Evolutionary conservation across 495 filamentous ascomycete genomes (phyloP), one percentile per base, ranked within the genome.

Genomic region (Lasiosphaeris hirsuta): DNA sequence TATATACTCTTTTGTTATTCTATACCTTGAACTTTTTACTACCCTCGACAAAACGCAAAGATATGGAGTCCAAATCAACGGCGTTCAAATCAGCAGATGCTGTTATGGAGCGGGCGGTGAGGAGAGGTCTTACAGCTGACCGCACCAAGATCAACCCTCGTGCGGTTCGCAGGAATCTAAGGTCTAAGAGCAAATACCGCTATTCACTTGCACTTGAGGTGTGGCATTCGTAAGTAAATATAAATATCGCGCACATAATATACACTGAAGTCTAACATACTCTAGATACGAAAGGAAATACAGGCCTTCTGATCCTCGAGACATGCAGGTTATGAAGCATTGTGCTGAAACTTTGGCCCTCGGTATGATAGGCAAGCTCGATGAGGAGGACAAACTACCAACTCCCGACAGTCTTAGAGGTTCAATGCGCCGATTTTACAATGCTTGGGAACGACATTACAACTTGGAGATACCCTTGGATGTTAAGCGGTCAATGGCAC

Each of bases 311-410:
- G 23, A 51, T 51, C 47, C 47, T 38, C 30, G 47, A 34, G 47
- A 51, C 37, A 51, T 51, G 23, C 47, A n/a, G 47, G 30, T 51
- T 9, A 51, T 51, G 23, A 51, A 51, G 47, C 47, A 51, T 51
- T 51, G 37, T 37, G 47, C 47, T 34, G 33, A 51, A 51, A 38
- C 47, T 6, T 5, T 51, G 10, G 47, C 30, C 3, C 30, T 30
- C 23, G 23, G 23, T 5, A 30, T 5, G 23, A 30, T 2, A 30
- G 23, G 23, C 5, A 30, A 30, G 23, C 23, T 30, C 23, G 23
- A 30, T 30, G 23, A 30, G 5, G 23, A 30, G 23, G 23, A 30
- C 23, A 5, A 30, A 30, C 23, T 30, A 30, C 23, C 5, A 5
- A 30, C 23, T 5, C 23, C 23, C 23, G 23, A 30, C 23, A 51